phyloP scores from a whole-genome alignment of 768 basidiomycete species.

The Dentipellis fragilis region DNA sequence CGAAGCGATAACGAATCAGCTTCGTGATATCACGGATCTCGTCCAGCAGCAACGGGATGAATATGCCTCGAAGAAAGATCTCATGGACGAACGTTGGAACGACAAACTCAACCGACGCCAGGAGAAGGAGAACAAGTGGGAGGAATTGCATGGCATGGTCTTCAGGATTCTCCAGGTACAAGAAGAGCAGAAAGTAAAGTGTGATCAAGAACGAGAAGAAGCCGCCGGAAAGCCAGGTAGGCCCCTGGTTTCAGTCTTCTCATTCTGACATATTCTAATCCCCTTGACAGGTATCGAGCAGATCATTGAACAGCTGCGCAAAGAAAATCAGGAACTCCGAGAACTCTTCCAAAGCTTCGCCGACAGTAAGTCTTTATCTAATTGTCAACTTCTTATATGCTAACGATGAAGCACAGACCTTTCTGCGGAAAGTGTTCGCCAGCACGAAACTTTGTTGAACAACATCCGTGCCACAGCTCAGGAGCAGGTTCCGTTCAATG shows the following conservation, averaged over 20 bases:
- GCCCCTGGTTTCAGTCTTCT: conserved; percentile 15
- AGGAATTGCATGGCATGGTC: conserved; percentile 53
- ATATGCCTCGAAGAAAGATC: conserved; percentile 46
- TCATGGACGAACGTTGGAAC: conserved; percentile 52
- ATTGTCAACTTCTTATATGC: background rate
- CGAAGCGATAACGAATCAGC: conserved; percentile 46
- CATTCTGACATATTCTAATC: conserved; percentile 7
- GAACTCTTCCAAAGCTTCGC: conserved; percentile 45
- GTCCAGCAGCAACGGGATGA: conserved; percentile 58
- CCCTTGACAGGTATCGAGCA: conserved; percentile 41
- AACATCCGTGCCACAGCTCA: conserved; percentile 63
- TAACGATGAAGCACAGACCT: conserved; percentile 33
- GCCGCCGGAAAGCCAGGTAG: conserved; percentile 49
- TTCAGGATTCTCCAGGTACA: conserved; percentile 47
- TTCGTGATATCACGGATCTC: conserved; percentile 64
- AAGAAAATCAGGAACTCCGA: conserved; percentile 50
- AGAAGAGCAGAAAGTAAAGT: conserved; percentile 36
- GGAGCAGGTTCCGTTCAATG: conserved; percentile 75
- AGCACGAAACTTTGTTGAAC: conserved; percentile 57
- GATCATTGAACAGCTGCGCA: conserved; percentile 46
- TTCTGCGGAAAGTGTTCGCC: conserved; percentile 54
- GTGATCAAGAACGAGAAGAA: conserved; percentile 42
- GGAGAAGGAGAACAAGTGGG: conserved; percentile 47
- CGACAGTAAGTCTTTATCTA: conserved; percentile 35
- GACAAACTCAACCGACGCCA: conserved; percentile 50